These are phyloP conservation scores for Penicillium thymicola DNA, from an alignment of 2,329 filamentous ascomycete species.

Conservation along the genomic window DNA sequence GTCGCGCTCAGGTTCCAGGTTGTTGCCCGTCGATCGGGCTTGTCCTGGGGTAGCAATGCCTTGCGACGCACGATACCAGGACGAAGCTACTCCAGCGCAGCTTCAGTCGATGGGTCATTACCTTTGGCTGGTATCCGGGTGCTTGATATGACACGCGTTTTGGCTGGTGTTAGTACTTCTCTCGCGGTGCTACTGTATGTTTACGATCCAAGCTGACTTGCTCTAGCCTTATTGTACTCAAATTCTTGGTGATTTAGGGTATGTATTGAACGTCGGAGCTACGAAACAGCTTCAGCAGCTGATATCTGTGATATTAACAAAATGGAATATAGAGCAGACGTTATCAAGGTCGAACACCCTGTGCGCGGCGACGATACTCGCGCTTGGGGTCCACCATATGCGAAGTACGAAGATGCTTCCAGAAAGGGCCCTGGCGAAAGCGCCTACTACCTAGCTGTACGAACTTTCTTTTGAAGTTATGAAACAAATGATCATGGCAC, in stretches of 20 bases:
- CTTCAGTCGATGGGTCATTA: constrained; percentile 46
- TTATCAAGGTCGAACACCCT: constrained; percentile 97
- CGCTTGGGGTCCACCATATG: constrained; percentile 95
- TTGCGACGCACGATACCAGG: constrained; percentile 25
- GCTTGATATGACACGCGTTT: constrained; percentile 92
- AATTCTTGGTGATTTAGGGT: constrained; percentile 94
- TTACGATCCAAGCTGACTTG: constrained; percentile 11
- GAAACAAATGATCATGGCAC: not conserved
- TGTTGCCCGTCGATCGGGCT: constrained; percentile 22
- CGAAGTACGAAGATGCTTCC: constrained; percentile 63
- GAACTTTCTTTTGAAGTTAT: constrained; percentile 18
- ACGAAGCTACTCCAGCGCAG: constrained; percentile 43
- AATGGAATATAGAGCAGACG: constrained; percentile 66
- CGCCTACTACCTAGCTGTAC: constrained; percentile 87
- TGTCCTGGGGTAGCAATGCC: constrained; percentile 20
- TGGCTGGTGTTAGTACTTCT: constrained; percentile 72
- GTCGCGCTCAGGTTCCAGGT: constrained; percentile 24
- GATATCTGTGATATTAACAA: not conserved
- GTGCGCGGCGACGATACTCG: constrained; percentile 87
- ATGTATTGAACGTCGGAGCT: constrained; percentile 35
- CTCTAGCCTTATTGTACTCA: constrained; percentile 91
- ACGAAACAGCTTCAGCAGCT: not conserved
- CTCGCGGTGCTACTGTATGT: not conserved
- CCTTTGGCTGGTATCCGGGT: constrained; percentile 85
- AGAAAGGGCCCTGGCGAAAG: constrained; percentile 74